Conservation (phyloP, 2,329 filamentous ascomycete species). For the Aureobasidium mangrovei region DNA sequence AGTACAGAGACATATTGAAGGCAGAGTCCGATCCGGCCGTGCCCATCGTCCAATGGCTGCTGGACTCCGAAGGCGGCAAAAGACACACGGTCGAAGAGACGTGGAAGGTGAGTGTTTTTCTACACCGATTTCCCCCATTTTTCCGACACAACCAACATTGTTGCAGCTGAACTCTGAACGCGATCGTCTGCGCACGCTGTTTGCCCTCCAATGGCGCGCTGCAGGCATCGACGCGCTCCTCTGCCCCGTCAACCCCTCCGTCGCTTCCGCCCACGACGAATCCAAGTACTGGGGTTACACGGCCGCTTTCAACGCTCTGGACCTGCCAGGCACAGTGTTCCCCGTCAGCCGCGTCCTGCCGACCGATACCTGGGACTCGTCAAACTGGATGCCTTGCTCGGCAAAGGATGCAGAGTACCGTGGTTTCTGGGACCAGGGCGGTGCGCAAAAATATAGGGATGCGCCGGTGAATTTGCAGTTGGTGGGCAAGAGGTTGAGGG, state of each 20-base stretch:
- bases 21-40: conserved; percentile 4
- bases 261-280: conserved; percentile 45
- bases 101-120: neutral
- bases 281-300: conserved; percentile 57
- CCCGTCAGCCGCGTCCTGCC: conserved; percentile 44
- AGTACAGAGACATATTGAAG: neutral
- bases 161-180: conserved; percentile 24
- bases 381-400: conserved; percentile 16
- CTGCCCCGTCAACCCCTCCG: conserved; percentile 49
- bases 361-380: conserved; percentile 34
- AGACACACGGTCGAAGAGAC: conserved; percentile 5
- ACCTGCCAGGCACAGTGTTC: conserved; percentile 50
- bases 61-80: neutral
- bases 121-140: no score
- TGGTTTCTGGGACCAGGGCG: conserved; percentile 1
- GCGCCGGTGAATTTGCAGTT: conserved; percentile 14
- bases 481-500: conserved; percentile 12
- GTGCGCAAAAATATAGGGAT: conserved; percentile 6
- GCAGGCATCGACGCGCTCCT: conserved; percentile 50
- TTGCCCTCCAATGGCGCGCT: conserved; percentile 37
- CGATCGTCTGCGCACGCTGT: conserved; percentile 37
- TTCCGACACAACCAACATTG: no score
- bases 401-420: conserved; percentile 3
- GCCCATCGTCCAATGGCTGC: conserved; percentile 4
- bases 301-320: conserved; percentile 50